These are phyloP conservation scores for Candida anglica DNA, from an alignment of 805 yeast species.

Conservation along the genomic window DNA sequence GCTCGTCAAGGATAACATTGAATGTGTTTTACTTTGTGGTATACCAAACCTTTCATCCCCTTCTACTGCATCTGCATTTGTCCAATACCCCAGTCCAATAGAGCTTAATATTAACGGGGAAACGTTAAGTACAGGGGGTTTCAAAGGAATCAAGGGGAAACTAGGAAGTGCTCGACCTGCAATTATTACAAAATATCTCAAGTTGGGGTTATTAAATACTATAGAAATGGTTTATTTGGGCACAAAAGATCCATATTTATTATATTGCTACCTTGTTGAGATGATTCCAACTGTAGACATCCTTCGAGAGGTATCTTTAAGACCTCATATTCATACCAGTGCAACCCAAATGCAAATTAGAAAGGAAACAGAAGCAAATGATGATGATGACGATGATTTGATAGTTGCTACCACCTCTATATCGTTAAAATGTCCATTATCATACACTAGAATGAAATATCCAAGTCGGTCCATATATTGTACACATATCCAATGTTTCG, in stretches of 20 bases:
- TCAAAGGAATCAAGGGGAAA: constrained; percentile 69
- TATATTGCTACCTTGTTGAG: constrained; percentile 60
- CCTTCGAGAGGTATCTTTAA: constrained; percentile 16
- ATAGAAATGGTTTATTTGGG: constrained; percentile 57
- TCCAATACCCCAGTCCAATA: constrained; percentile 69
- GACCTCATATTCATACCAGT: constrained; percentile 51
- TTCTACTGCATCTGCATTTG: constrained; percentile 25
- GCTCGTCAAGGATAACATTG: constrained; percentile 21
- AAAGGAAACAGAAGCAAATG: constrained; percentile 20
- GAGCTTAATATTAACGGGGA: constrained; percentile 65
- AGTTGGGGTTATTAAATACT: constrained; percentile 38
- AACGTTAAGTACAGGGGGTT: constrained; percentile 36
- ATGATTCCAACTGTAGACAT: constrained; percentile 17
- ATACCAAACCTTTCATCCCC: constrained; percentile 17
- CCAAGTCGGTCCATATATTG: constrained; percentile 75
- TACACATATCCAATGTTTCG: constrained; percentile 84
- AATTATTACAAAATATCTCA: constrained; percentile 53
- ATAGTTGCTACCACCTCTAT: constrained; percentile 62
- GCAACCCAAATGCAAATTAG: constrained; percentile 48
- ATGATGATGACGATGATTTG: constrained; percentile 66
- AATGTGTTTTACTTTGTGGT: constrained; percentile 55
- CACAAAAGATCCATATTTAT: constrained; percentile 45
- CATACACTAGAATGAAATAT: constrained; percentile 60
- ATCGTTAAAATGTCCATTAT: constrained; percentile 74
- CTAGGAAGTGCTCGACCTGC: constrained; percentile 83